Conservation (phyloP, 208 protist genomes). For the Leishmania martiniquensis region DNA sequence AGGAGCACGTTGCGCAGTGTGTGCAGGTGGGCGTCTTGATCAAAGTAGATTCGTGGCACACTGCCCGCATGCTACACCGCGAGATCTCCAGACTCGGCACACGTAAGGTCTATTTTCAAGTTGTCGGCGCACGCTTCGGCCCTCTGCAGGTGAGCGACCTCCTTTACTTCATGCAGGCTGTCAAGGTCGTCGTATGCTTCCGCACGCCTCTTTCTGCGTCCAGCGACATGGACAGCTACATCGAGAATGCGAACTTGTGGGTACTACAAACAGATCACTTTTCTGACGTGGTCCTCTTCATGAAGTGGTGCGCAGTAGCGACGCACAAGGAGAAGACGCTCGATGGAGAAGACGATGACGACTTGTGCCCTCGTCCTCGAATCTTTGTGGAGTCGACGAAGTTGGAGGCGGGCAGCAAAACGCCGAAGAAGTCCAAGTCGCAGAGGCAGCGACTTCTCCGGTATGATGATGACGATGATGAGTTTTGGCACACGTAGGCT, state of each 20-base stretch:
- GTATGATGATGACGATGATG: conserved; percentile 7
- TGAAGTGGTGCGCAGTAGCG: conserved; percentile 85
- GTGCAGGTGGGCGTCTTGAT: conserved; percentile 85
- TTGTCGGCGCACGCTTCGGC: conserved; percentile 84
- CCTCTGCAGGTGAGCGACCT: conserved; percentile 68
- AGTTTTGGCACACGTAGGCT: conserved; percentile 2
- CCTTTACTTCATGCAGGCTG: conserved; percentile 69
- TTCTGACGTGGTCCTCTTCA: conserved; percentile 67
- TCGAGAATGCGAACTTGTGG: conserved; percentile 71
- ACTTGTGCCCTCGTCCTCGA: conserved; percentile 2
- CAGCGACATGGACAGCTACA: conserved; percentile 68
- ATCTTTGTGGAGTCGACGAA: conserved; percentile 13
- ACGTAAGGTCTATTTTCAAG: conserved; percentile 68
- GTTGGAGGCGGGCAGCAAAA: not conserved
- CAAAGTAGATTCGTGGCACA: conserved; percentile 91
- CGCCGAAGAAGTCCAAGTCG: not conserved
- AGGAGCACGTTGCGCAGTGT: conserved; percentile 58
- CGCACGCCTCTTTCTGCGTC: conserved; percentile 63
- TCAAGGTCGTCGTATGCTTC: conserved; percentile 83
- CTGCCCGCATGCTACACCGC: conserved; percentile 75
- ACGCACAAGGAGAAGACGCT: conserved; percentile 66
- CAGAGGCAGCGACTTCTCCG: conserved; percentile 8
- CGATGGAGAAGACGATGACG: conserved; percentile 5
- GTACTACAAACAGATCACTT: conserved; percentile 83
- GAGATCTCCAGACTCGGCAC: conserved; percentile 74